Evolutionary conservation across 192 early-diverging fungal species (phyloP), one percentile per base, ranked within the genome.

Genomic region (Dispira simplex): DNA sequence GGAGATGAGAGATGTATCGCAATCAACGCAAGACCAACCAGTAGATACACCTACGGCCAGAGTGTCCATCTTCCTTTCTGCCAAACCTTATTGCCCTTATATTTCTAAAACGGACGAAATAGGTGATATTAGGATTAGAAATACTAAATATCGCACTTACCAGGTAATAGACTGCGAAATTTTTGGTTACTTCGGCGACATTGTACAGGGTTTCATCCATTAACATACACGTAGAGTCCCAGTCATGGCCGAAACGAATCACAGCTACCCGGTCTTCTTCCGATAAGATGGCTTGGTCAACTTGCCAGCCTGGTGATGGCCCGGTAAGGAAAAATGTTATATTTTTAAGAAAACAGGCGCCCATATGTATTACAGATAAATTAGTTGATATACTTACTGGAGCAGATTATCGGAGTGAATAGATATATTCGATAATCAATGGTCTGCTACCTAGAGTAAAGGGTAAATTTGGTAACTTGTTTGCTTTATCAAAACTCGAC

Each of bases 221-320:
- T 51, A 83, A 75, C 97, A 99, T 99, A 77, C 97, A 99, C 2
- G 82, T 82, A 16, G 86, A 73, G 66, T 98, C 90, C 91, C 92
- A 93, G 72, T 97, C 95, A 56, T 92, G 92, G 8, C 97, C 97
- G 71, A 99, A 99, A 2, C 97, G 81, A 51, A 99, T 90, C 23
- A 99, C 76, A 23, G 98, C 97, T 1, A 99, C 91, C 21, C 95
- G 85, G 54, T 98, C 92, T 65, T 99, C 95, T 72, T 99, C 97
- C 21, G 87, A 91, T 23, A 99, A 76, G 59, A 99, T 99, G 20
- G 95, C 93, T 75, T 96, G 93, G 72, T 99, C 97, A 39, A 97
- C 95, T 72, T 99, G 97, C 97, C 97, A 92, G 23, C 87, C 83
- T 77, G 28, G 21, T 13, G 11, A 3, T 10, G 3, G 28, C 54